A percentile compares a stretch with the other conserved stretches of the same genome.
phyloP scores from a whole-genome alignment of 2,329 filamentous ascomycete species.

The Stemphylium beticola region DNA sequence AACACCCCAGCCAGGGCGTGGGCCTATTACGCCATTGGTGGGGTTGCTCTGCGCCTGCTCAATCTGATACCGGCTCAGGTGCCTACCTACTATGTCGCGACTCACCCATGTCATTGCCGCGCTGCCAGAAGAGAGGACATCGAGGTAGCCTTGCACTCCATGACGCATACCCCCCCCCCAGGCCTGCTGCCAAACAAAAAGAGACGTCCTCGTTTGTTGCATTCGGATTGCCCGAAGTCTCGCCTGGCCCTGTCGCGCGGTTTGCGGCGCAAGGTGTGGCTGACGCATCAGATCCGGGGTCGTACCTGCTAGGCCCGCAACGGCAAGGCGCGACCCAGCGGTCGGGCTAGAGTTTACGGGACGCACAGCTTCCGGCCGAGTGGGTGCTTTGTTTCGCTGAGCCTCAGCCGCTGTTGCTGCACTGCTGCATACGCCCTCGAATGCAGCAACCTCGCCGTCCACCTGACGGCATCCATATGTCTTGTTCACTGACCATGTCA shows the following conservation, averaged over 20 bases:
- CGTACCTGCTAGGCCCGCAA: background rate
- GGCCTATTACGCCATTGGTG: constrained; percentile 17
- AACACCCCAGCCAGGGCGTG: constrained; percentile 3
- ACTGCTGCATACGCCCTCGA: constrained; percentile 21
- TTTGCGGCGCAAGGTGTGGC: constrained; percentile 24
- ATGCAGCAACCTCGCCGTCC: constrained; percentile 35
- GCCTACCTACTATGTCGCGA: constrained; percentile 1
- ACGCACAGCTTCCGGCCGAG: constrained; percentile 22
- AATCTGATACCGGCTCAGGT: constrained; percentile 25
- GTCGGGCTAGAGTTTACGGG: constrained; percentile 26
- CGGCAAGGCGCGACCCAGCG: constrained; percentile 10
- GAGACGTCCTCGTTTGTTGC: background rate
- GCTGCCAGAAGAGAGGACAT: background rate
- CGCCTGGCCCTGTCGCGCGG: constrained; percentile 15
- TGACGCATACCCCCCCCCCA: no score
- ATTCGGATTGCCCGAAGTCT: constrained; percentile 17
- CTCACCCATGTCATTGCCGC: background rate
- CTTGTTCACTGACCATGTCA: background rate
- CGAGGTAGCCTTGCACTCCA: background rate
- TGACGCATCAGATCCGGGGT: constrained; percentile 23
- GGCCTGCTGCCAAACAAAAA: no score
- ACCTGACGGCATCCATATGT: constrained; percentile 8
- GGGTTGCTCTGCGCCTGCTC: constrained; percentile 13
- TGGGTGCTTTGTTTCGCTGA: constrained; percentile 22
- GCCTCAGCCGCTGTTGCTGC: constrained; percentile 21